phyloP scores from a whole-genome alignment of 1,284 basidiomycete species.

The Ganoderma sinense region DNA sequence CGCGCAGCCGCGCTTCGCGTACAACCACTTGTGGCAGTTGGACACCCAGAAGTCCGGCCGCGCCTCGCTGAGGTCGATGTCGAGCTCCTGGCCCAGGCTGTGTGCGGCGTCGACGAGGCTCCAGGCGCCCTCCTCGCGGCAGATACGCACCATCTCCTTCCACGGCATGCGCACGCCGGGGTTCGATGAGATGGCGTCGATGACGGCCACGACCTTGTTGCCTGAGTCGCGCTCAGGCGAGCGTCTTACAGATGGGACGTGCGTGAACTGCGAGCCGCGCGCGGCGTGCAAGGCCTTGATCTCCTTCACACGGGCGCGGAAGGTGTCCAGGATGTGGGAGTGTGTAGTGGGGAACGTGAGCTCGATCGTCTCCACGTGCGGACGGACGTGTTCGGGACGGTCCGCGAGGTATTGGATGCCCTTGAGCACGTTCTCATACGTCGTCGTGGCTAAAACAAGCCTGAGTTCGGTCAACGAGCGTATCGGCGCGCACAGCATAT shows the following conservation, averaged over 20 bases:
- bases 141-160: constrained; percentile 78
- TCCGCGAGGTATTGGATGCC: constrained; percentile 69
- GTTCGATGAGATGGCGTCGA: constrained; percentile 78
- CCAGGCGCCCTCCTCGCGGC: constrained; percentile 71
- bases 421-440: constrained; percentile 68
- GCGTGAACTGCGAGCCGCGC: constrained; percentile 32
- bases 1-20: constrained; percentile 74
- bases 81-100: constrained; percentile 66
- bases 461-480: too few species aligned
- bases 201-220: constrained; percentile 70
- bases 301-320: constrained; percentile 49
- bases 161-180: constrained; percentile 84
- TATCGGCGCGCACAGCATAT: too few species aligned
- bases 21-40: constrained; percentile 89
- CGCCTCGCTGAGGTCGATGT: constrained; percentile 64
- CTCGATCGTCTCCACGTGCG: constrained; percentile 22
- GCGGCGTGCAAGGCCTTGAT: constrained; percentile 43
- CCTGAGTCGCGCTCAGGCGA: not conserved
- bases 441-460: constrained; percentile 43
- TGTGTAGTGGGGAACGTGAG: constrained; percentile 62
- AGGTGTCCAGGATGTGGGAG: constrained; percentile 61
- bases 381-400: constrained; percentile 35
- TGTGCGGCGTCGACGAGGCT: constrained; percentile 88
- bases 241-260: constrained; percentile 26
- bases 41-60: constrained; percentile 87